These are phyloP conservation scores for Boletus insuetus DNA, from an alignment of 768 basidiomycete genomes.

Conservation along the genomic window DNA sequence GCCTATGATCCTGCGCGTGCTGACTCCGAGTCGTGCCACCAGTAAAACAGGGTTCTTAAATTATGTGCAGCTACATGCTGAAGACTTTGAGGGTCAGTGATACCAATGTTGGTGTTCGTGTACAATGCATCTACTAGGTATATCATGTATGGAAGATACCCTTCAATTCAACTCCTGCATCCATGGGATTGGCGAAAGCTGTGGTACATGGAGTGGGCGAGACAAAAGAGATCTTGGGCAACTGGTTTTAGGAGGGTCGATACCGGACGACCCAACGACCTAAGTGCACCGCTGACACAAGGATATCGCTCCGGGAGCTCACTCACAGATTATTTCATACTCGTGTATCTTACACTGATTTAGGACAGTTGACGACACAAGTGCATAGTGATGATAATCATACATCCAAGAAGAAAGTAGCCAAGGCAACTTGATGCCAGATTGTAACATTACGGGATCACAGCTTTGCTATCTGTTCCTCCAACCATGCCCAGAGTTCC, in stretches of 20 bases:
- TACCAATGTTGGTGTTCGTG: neutral
- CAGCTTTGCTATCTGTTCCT: conserved; percentile 1
- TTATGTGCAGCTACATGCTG: conserved; percentile 38
- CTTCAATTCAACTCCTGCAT: neutral
- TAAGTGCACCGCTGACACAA: too few species aligned
- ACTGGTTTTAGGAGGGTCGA: too few species aligned
- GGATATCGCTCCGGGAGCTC: too few species aligned
- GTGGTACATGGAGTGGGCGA: neutral
- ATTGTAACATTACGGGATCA: neutral
- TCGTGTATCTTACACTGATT: too few species aligned
- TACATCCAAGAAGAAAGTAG: too few species aligned
- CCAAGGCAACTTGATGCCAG: too few species aligned
- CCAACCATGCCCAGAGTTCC: conserved; percentile 12
- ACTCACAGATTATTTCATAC: too few species aligned
- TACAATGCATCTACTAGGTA: neutral
- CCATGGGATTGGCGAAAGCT: neutral
- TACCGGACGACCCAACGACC: too few species aligned
- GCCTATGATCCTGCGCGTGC: neutral
- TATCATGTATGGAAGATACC: conserved; percentile 1
- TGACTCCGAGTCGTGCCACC: conserved; percentile 7
- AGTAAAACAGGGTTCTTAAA: conserved; percentile 38
- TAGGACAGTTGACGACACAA: too few species aligned
- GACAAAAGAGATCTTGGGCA: too few species aligned
- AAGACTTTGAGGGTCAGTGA: conserved; percentile 31
- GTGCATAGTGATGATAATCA: too few species aligned